Evolutionary conservation across 805 yeast species (phyloP).

Genomic region (Saccharomyces jurei): DNA sequence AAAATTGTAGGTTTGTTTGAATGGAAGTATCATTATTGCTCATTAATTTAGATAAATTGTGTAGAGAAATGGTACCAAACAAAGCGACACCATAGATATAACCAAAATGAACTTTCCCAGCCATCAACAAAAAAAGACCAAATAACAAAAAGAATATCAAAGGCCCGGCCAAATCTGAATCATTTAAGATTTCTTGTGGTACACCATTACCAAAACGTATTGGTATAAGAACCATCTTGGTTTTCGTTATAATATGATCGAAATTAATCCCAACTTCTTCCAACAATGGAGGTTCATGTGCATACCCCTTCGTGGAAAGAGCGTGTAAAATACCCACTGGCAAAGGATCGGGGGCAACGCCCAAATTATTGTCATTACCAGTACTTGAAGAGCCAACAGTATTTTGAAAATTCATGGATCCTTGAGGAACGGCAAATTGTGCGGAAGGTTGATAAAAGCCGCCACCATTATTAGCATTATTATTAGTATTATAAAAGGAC

Average conservation of each 20-base stretch:
- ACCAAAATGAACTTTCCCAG: constrained; percentile 95
- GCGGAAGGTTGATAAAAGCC: constrained; percentile 19
- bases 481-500: constrained; percentile 8
- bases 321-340: constrained; percentile 82
- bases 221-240: constrained; percentile 80
- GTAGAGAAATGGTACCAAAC: constrained; percentile 80
- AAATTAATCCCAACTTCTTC: constrained; percentile 94
- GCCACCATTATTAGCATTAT: not conserved
- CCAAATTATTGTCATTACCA: constrained; percentile 9
- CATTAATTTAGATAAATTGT: constrained; percentile 81
- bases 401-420: constrained; percentile 31
- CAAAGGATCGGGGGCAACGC: constrained; percentile 34
- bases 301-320: constrained; percentile 84
- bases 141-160: constrained; percentile 78
- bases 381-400: constrained; percentile 5
- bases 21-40: constrained; percentile 39
- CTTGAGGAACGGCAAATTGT: constrained; percentile 29
- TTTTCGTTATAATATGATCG: constrained; percentile 74
- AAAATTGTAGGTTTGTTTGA: constrained; percentile 33
- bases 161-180: constrained; percentile 93
- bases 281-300: constrained; percentile 87
- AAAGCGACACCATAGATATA: constrained; percentile 94
- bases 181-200: constrained; percentile 71
- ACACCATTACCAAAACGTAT: constrained; percentile 41
- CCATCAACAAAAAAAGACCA: constrained; percentile 70